These are phyloP conservation scores for Penicillium subrubescens DNA, from an alignment of 495 filamentous ascomycete species.

Conservation along the genomic window DNA sequence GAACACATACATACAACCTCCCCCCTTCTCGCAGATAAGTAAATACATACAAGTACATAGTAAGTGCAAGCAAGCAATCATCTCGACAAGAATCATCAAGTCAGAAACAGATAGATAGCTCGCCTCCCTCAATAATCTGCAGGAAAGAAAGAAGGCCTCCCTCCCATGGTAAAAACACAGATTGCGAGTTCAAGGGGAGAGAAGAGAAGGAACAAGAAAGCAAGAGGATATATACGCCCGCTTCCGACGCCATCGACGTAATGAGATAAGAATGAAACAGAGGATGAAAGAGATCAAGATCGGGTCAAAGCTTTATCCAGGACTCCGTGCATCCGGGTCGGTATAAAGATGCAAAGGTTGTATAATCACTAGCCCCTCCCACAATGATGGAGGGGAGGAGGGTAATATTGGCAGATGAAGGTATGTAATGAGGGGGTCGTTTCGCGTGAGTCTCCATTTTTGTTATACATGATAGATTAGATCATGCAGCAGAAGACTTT, in stretches of 20 bases:
- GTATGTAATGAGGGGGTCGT: slow-evolving; percentile 17
- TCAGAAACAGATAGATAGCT: background rate
- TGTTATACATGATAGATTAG: background rate
- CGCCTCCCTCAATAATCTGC: slow-evolving; percentile 9
- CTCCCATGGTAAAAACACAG: background rate
- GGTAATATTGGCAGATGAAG: slow-evolving; percentile 21
- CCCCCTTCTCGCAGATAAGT: background rate
- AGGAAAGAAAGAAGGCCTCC: slow-evolving; percentile 8
- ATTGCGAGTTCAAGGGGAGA: background rate
- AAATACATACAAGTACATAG: slow-evolving; percentile 18
- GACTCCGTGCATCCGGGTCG: slow-evolving; percentile 18
- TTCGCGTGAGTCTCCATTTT: slow-evolving; percentile 13
- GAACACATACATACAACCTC: slow-evolving; percentile 9
- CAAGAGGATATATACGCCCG: slow-evolving; percentile 12
- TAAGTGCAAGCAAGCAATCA: slow-evolving; percentile 7
- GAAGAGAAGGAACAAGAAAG: background rate
- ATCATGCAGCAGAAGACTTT: background rate
- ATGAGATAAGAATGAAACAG: background rate
- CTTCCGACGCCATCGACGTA: slow-evolving; percentile 14
- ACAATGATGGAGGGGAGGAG: background rate
- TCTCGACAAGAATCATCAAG: slow-evolving; percentile 5
- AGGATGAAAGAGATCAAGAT: background rate
- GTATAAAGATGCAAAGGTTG: slow-evolving; percentile 8
- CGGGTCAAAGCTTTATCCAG: background rate
- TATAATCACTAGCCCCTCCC: slow-evolving; percentile 17